Percentiles rank a stretch among this genome's conserved stretches.
Evolutionary conservation across 768 basidiomycete species (phyloP).

Genomic region (Termitomyces sp.): DNA sequence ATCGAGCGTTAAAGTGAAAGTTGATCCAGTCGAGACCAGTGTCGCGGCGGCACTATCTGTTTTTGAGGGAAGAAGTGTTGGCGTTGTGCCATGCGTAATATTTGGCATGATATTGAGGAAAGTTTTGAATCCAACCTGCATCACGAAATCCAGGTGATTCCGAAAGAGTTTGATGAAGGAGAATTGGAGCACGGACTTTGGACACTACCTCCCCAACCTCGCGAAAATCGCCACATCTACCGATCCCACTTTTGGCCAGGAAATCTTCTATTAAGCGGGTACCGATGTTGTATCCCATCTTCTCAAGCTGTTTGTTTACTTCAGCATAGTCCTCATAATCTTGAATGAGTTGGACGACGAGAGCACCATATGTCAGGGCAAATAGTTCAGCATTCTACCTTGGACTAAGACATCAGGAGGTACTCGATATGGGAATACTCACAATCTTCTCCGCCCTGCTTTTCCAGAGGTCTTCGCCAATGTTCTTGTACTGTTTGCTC

Average conservation of each 20-base stretch:
- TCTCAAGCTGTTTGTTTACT: conserved; percentile 95
- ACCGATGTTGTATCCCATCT: conserved; percentile 99
- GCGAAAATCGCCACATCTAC: conserved; percentile 88
- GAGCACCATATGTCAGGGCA: conserved; percentile 92
- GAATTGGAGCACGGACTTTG: conserved; percentile 52
- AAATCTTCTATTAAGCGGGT: conserved; percentile 96
- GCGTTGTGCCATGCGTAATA: conserved; percentile 63
- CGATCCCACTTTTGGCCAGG: conserved; percentile 85
- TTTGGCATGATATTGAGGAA: conserved; percentile 90
- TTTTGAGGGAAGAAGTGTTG: conserved; percentile 45
- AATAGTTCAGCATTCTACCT: conserved; percentile 94
- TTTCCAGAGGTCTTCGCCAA: conserved; percentile 97
- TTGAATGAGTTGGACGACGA: conserved; percentile 97
- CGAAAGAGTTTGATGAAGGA: not conserved
- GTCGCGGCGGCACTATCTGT: conserved; percentile 36
- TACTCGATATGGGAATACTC: conserved; percentile 22
- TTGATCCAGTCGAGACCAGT: conserved; percentile 44
- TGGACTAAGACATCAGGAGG: conserved; percentile 14
- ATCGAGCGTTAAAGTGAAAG: conserved; percentile 83
- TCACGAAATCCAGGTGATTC: not conserved
- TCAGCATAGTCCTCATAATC: conserved; percentile 98
- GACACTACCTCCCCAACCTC: conserved; percentile 95
- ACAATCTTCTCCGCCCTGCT: conserved; percentile 92
- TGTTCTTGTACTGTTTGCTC: conserved; percentile 80
- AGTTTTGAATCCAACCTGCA: conserved; percentile 94